Evolutionary conservation across 257 asterid species (phyloP), one percentile per base, ranked within the genome.

Genomic region (Eustoma russellianum): DNA sequence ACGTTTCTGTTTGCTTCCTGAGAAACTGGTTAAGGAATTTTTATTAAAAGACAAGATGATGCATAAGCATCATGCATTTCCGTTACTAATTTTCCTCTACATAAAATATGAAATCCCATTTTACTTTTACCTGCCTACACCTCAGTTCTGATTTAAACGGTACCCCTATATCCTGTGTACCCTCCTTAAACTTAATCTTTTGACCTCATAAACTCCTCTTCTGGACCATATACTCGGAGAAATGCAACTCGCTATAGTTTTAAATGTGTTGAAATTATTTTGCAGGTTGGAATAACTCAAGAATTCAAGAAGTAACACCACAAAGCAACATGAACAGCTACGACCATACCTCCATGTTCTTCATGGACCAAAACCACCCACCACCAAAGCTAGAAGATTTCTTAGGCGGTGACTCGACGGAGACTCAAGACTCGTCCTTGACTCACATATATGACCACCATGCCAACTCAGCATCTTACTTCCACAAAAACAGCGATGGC

Each of bases 361-460:
- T 79, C 80, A 60, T 90, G 73, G 88, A 78, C 61, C 77, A 64
- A 24, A 67, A 66, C 45, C 74, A 69, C 13, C 55, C 68, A 13
- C 69, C 88, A 54, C 96, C 98, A 10, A 90, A 90, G 70, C 87
- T 90, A 17, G 98, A 90, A 49, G 94, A 91, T 33, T 91, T 91
- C 43, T 69, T 91, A 50, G 97, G 88, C 63, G 93, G 92, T 12
- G 94, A 83, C 66, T 76, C 96, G 3, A 65, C 76, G 1, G 76
- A 70, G 52, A 70, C 76, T 1, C 70, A 70, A 1, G 93, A 83
- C 71, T 83, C 94, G 13, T 69, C 91, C 52, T 19, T 83, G 63
- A 83, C 93, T 54, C 91, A 87, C 79, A 60, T 91, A 54, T 87
- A 86, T 58, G 83, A 83, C 64, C 87, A 71, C 3, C 85, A 69